Percentiles rank a stretch among this genome's conserved stretches.
phyloP scores from a whole-genome alignment of 176 grass and related monocot genomes.

The Tillandsia leiboldiana region DNA sequence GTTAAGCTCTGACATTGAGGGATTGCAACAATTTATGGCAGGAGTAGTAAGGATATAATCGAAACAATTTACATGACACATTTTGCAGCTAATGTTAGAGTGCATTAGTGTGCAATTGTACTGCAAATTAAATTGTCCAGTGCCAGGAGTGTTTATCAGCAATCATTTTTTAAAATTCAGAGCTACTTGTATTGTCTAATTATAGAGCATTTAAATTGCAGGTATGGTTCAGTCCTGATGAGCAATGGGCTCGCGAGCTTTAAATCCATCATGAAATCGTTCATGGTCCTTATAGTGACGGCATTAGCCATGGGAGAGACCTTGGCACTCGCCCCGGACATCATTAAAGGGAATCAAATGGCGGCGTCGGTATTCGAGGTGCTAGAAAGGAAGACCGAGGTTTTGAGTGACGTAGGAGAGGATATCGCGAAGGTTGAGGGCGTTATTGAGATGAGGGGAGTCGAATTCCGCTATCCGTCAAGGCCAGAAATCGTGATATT shows the following conservation, averaged over 20 bases:
- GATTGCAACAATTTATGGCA: too few relatives aligned
- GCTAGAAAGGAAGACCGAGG: conserved; percentile 74
- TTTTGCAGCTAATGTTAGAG: too few relatives aligned
- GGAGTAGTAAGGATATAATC: too few relatives aligned
- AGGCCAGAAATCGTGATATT: conserved; percentile 70
- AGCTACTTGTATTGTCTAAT: too few relatives aligned
- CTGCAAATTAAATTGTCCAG: too few relatives aligned
- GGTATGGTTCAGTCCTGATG: conserved; percentile 90
- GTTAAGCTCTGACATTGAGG: too few relatives aligned
- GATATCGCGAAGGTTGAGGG: conserved; percentile 64
- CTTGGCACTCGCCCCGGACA: conserved; percentile 73
- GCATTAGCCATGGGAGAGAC: conserved; percentile 85
- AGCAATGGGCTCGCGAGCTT: conserved; percentile 69
- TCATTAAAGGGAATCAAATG: conserved; percentile 98
- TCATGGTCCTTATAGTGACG: conserved; percentile 94
- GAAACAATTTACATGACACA: too few relatives aligned
- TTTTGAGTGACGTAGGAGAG: conserved; percentile 50
- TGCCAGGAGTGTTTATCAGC: too few relatives aligned
- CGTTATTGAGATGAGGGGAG: conserved; percentile 51
- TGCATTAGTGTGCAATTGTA: too few relatives aligned
- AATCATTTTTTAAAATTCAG: too few relatives aligned
- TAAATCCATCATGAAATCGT: conserved; percentile 89
- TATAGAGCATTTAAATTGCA: conserved; percentile 8
- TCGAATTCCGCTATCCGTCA: conserved; percentile 77
- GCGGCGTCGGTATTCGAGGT: conserved; percentile 81